These are phyloP conservation scores for Metarhizium robertsii DNA, from an alignment of 2,329 filamentous ascomycete genomes.

Conservation along the genomic window DNA sequence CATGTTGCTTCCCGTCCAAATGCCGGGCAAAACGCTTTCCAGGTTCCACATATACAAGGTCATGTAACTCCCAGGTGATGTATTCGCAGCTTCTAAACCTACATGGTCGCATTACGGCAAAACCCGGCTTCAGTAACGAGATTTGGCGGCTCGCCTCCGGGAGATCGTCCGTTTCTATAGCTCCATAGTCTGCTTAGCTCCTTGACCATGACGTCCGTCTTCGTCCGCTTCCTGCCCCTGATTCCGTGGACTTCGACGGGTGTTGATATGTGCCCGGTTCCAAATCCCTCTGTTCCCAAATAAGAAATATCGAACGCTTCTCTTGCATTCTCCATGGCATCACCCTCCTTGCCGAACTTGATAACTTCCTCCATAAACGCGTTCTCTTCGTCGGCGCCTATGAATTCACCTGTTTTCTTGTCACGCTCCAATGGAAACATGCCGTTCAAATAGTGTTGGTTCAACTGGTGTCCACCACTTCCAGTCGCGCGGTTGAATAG, in stretches of 20 bases:
- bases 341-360: constrained; percentile 32
- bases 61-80: background rate
- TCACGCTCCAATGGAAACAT: constrained; percentile 48
- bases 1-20: background rate
- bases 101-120: constrained; percentile 29
- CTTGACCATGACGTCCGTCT: constrained; percentile 39
- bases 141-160: constrained; percentile 31
- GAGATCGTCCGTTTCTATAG: constrained; percentile 50
- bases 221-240: constrained; percentile 16
- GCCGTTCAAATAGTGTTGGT: constrained; percentile 51
- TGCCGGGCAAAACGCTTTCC: background rate
- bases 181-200: constrained; percentile 54
- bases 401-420: constrained; percentile 28
- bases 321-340: constrained; percentile 32
- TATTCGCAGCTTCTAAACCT: constrained; percentile 5
- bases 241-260: constrained; percentile 30
- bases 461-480: constrained; percentile 48
- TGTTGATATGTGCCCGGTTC: constrained; percentile 22
- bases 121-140: constrained; percentile 26
- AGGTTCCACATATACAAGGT: background rate
- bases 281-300: constrained; percentile 30
- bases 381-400: constrained; percentile 37
- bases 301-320: constrained; percentile 40
- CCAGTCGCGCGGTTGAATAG: constrained; percentile 46
- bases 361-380: constrained; percentile 49